phyloP scores from a whole-genome alignment of 805 yeast species.

The Ogataea paraovalis region DNA sequence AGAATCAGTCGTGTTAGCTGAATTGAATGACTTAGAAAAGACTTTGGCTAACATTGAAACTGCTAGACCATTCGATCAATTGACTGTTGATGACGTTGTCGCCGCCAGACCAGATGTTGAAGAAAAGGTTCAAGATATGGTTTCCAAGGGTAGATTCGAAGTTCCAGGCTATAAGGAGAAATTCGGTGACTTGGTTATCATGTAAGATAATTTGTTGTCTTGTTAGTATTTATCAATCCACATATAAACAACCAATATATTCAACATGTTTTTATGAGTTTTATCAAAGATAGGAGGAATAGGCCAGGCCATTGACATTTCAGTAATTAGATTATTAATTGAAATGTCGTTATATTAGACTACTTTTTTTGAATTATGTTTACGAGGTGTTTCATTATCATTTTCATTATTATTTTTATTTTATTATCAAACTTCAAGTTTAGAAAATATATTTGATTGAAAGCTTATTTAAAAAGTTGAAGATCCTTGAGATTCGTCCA shows the following conservation, averaged over 20 bases:
- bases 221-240: constrained; percentile 5
- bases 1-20: constrained; percentile 81
- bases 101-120: constrained; percentile 97
- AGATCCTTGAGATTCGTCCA: background rate
- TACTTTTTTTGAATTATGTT: constrained; percentile 4
- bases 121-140: constrained; percentile 91
- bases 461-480: background rate
- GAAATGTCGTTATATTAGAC: background rate
- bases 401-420: constrained; percentile 13
- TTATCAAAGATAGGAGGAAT: background rate
- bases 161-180: constrained; percentile 98
- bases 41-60: constrained; percentile 91
- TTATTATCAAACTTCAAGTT: constrained; percentile 2
- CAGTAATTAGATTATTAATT: background rate
- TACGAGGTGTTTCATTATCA: constrained; percentile 8
- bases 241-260: background rate
- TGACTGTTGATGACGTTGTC: constrained; percentile 91
- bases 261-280: background rate
- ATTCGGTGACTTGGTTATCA: constrained; percentile 94
- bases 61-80: constrained; percentile 96
- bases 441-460: background rate
- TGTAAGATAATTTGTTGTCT: constrained; percentile 41
- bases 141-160: constrained; percentile 94
- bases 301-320: background rate
- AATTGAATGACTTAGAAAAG: constrained; percentile 77